Evolutionary conservation across 83 land plant genomes (phyloP), one percentile per base, ranked within the genome.

Genomic region (Picea engelmannii): DNA sequence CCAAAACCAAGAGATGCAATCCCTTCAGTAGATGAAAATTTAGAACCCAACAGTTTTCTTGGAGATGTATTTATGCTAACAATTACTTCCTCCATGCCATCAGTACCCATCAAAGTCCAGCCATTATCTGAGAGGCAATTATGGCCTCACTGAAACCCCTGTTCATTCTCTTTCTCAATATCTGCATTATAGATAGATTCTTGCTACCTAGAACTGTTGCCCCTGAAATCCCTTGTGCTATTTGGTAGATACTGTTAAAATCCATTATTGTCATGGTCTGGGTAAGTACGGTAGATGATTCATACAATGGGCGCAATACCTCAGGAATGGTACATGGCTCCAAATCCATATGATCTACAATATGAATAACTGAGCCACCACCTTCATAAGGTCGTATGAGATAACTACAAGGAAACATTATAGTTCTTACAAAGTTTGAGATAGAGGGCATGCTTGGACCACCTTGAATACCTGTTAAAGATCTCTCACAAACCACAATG

Each of bases 351-450:
- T 95, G 98, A 83, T 96, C 95, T 74, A 96, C 94, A 76, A 96
- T 88, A 66, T 91, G 91, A 66, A 96, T 84, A 40, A 91, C 88
- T 59, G 96, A 96, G 63, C 93, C 94, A 68, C 98, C 97, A n/a
- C 97, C 97, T 79, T 94, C 97, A 87, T 92, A 96, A 40, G 99
- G 95, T 62, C 97, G 79, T 17, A 96, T 94, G 52, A 94, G 83
- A 76, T 87, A 94, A 0, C 98, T 97, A 91, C 98, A 94, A 0
- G 98, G 90, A 65, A 91, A 81, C 95, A 96, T 94, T 82, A 94
- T 95, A 61, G 97, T 95, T 73, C 97, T 83, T 5, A 90, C 94
- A 92, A 96, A 95, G 47, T 84, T 68, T 66, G 75, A 86, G 78
- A 85, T 91, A 60, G 89, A 86, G 47, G 93, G 91, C 91, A 92